These are phyloP conservation scores for Lonicera japonica DNA, from an alignment of 129 eudicot genomes.

Conservation along the genomic window DNA sequence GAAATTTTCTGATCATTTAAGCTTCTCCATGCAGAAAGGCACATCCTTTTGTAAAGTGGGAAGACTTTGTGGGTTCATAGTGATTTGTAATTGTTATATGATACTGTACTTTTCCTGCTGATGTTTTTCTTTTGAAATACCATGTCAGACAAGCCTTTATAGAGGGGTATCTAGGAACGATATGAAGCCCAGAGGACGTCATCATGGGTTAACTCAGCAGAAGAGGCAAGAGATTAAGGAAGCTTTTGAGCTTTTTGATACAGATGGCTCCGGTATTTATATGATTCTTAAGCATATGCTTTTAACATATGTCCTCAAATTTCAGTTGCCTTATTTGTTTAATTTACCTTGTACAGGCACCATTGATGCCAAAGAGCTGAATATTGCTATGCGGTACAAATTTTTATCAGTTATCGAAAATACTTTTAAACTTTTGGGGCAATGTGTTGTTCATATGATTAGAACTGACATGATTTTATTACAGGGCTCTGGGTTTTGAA, in stretches of 20 bases:
- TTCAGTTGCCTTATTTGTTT: background rate
- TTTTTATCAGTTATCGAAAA: constrained; percentile 2
- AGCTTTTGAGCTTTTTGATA: constrained; percentile 97
- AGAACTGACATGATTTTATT: constrained; percentile 18
- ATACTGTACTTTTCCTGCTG: no score
- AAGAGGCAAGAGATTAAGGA: constrained; percentile 93
- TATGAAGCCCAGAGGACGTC: constrained; percentile 72
- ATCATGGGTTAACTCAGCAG: constrained; percentile 69
- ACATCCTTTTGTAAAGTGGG: no score
- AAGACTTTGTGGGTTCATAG: no score
- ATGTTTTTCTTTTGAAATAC: no score
- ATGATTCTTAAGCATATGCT: background rate
- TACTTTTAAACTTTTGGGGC: background rate
- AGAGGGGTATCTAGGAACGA: constrained; percentile 52
- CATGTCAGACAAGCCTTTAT: constrained; percentile 27
- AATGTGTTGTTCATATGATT: constrained; percentile 1
- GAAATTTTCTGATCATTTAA: no score
- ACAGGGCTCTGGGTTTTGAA: constrained; percentile 96
- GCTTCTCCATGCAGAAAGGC: no score
- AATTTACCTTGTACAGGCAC: constrained; percentile 44
- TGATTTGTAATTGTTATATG: no score
- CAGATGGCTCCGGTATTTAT: constrained; percentile 81
- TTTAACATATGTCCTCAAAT: background rate
- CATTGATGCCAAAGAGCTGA: constrained; percentile 94
- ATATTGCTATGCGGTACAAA: constrained; percentile 92